Evolutionary conservation across 305 asterid species (phyloP), one percentile per base, ranked within the genome.

Genomic region (Euphrasia arctica): DNA sequence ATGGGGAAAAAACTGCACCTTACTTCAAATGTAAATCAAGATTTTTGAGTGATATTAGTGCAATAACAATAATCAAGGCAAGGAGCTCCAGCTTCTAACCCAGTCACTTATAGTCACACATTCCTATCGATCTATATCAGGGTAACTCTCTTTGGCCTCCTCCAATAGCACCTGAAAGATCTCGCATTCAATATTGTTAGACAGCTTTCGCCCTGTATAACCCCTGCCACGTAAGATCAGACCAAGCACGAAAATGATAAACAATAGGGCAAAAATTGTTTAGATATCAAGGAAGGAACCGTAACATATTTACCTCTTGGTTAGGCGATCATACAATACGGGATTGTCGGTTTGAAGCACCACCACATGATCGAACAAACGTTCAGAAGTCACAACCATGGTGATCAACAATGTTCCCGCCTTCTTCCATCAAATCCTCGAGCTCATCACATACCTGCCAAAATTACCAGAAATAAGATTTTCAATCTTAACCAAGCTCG

Each of bases 391-490:
- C 97, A 48, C 99, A 88, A 22, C 97, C 95, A 58, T 90, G 99
- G 78, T 93, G 77, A 82, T 93, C 99, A 68, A 93, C 95, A 65
- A 90, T 93, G 86, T 78, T 88, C 42, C 99, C 99, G 65, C 99
- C 97, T 60, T 71, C 82, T 72, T 84, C 95, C 97, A 93, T 93
- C 80, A 85, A 58, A 75, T 88, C 95, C 75, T 93, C 97, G 13
- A 93, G 97, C 74, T 93, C 99, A 69, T 93, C 99, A 56, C 95
- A 90, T 2, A 90, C 90, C 97, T 93, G 68, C 54, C 59, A n/a
- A 57, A 36, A 36, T 5, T 36, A 36, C 2, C 42, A 36, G 8
- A 36, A 36, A 1, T 1, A 6, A 1, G 1, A 18, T 18, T 18
- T 34, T 5, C 41, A 36, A 36, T 36, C 42, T 34, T 34, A 34